Evolutionary conservation across 2,329 filamentous ascomycete genomes (phyloP).

Genomic region (Cryphonectria naterciae): DNA sequence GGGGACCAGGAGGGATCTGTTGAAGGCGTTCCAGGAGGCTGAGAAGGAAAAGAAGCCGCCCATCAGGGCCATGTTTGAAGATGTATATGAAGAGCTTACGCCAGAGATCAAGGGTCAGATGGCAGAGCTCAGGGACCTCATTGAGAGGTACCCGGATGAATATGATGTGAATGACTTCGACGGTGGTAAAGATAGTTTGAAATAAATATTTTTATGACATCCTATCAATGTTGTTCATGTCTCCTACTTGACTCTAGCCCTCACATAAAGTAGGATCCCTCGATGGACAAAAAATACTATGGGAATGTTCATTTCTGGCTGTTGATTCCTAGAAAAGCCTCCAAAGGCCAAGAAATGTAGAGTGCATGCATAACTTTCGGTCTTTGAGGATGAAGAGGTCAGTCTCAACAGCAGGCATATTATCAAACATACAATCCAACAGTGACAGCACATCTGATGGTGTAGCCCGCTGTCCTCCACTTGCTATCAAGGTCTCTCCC

Average conservation of each 20-base stretch:
- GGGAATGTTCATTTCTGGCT: too few species aligned
- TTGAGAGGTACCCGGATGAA: slow-evolving; percentile 87
- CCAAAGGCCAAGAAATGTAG: too few species aligned
- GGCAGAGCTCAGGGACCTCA: slow-evolving; percentile 70
- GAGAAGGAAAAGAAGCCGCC: slow-evolving; percentile 81
- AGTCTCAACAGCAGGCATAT: too few species aligned
- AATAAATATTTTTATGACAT: slow-evolving; percentile 16
- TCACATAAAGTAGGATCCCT: too few species aligned
- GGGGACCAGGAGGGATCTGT: slow-evolving; percentile 57
- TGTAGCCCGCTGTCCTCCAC: too few species aligned
- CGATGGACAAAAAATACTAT: too few species aligned
- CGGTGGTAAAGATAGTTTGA: slow-evolving; percentile 38
- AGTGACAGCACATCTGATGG: too few species aligned
- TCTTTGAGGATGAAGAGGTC: too few species aligned
- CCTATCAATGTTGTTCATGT: neutral
- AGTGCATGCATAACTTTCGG: too few species aligned
- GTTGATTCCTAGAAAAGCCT: too few species aligned
- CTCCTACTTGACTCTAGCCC: neutral
- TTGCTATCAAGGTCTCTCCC: too few species aligned
- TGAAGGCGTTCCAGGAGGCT: slow-evolving; percentile 82
- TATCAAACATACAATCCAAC: too few species aligned
- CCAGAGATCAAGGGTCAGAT: slow-evolving; percentile 67
- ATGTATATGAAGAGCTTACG: slow-evolving; percentile 87
- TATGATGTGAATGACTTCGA: slow-evolving; percentile 65
- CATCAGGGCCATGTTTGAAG: slow-evolving; percentile 76